Base-by-base conservation (phyloP, 2,329 filamentous ascomycete genomes). In the Ascochyta viciae-villosae region DNA sequence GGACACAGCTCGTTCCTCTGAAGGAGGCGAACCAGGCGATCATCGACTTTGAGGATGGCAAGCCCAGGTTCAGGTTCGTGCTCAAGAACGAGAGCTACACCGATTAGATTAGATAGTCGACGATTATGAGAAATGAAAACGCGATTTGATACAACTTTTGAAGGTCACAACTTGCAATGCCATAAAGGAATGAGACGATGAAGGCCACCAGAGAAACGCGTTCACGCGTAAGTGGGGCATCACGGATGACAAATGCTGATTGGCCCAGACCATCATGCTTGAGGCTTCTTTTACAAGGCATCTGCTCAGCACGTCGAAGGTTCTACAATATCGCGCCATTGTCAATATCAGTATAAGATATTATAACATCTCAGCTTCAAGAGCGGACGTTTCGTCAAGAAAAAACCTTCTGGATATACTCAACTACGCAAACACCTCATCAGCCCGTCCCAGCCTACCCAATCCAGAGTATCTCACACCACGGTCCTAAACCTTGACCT, bases 1-100 rank as follows among this genome's bases (percentile, higher is more conserved):
- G 83, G 82, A 83, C 91, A 31, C 85, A 91, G 80, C 80, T 80
- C 67, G 76, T 83, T 33, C 79, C 82, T 0, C 78, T 89, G 78
- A 83, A 81, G 56, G 68, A 75, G 23, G 73, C 70, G 1, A 88
- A 88, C 68, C 68, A 83, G 67, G 81, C 81, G 2, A 71, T 88
- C 40, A 54, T 86, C 15, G 85, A 87, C 61, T 80, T 87, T 76
- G 80, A 82, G 10, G 74, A 68, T 2, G 85, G 85, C 8, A 84
- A 85, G 74, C 81, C 76, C 39, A 74, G 79, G 60, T 82, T 80
- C 60, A 68, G 80, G 43, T 71, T 69, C 51, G 68, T 71, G 39
- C 58, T 71, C 16, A 57, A 65, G 58, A 71, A 71, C 44, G 65
- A 69, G 58, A 54, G 45, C 39, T 51, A 54, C 40, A 46, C 42